phyloP scores from a whole-genome alignment of 2,329 filamentous ascomycete genomes.

The Colletotrichum echinochloae region DNA sequence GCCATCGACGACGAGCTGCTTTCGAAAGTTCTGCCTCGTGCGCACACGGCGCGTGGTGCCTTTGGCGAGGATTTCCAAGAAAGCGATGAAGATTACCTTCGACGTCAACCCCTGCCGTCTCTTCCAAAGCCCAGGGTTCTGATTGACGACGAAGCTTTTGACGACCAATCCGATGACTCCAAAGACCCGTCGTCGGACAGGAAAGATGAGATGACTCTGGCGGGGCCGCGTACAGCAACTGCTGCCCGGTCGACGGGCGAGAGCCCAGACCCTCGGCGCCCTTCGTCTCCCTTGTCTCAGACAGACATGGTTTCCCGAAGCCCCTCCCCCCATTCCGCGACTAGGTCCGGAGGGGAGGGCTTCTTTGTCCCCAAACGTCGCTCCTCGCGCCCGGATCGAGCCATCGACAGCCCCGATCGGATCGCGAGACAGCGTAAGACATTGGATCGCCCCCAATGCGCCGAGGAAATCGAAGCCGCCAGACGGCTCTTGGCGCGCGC shows the following conservation, averaged over 20 bases:
- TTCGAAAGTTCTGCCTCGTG: conserved; percentile 24
- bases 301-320: conserved; percentile 8
- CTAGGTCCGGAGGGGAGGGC: conserved; percentile 6
- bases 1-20: conserved; percentile 33
- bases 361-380: conserved; percentile 3
- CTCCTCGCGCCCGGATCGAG: conserved; percentile 26
- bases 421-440: conserved; percentile 12
- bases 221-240: neutral
- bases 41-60: conserved; percentile 14
- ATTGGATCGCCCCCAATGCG: conserved; percentile 21
- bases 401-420: conserved; percentile 10
- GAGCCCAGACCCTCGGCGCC: conserved; percentile 1
- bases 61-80: conserved; percentile 16
- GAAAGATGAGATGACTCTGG: neutral
- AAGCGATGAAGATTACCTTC: conserved; percentile 6
- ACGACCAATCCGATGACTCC: neutral
- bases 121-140: conserved; percentile 20
- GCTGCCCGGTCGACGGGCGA: conserved; percentile 4
- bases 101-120: conserved; percentile 8
- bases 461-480: conserved; percentile 34
- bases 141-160: neutral
- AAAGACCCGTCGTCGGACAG: neutral
- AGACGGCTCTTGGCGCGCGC: conserved; percentile 28
- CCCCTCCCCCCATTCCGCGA: neutral
- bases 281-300: conserved; percentile 21